These are phyloP conservation scores for Populus hybrid DNA, from an alignment of 441 rosid genomes.

Conservation along the genomic window DNA sequence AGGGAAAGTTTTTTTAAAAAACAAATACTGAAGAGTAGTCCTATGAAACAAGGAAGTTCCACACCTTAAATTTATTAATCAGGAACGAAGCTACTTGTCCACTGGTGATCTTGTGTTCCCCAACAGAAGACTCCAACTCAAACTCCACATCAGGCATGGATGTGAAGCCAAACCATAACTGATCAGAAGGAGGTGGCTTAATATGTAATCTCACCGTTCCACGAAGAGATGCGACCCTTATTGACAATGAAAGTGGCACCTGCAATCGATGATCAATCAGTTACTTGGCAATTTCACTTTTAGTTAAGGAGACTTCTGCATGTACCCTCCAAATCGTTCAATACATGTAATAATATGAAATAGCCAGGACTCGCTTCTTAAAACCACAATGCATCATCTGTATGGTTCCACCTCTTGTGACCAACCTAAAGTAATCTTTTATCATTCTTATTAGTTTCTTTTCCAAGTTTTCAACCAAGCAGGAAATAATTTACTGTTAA, in stretches of 20 bases:
- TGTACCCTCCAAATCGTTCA: not conserved
- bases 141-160: slow-evolving; percentile 89
- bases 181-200: slow-evolving; percentile 98
- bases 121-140: slow-evolving; percentile 71
- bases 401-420: not conserved
- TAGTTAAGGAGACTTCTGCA: too few relatives aligned
- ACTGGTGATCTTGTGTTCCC: slow-evolving; percentile 83
- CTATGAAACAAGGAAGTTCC: slow-evolving; percentile 14
- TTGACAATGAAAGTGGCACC: slow-evolving; percentile 87
- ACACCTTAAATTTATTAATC: slow-evolving; percentile 83
- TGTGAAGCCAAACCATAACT: slow-evolving; percentile 85
- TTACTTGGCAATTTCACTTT: not conserved
- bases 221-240: slow-evolving; percentile 74
- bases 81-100: slow-evolving; percentile 67
- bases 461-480: not conserved
- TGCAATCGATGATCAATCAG: slow-evolving; percentile 19
- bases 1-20: not conserved
- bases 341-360: not conserved
- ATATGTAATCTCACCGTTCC: slow-evolving; percentile 76
- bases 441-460: not conserved
- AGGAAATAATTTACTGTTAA: not conserved
- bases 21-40: too few relatives aligned
- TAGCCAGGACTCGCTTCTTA: not conserved
- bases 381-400: not conserved
- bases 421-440: not conserved